These are phyloP conservation scores for Ochromonas danica DNA, from an alignment of 108 stramenopile genomes.

Conservation along the genomic window DNA sequence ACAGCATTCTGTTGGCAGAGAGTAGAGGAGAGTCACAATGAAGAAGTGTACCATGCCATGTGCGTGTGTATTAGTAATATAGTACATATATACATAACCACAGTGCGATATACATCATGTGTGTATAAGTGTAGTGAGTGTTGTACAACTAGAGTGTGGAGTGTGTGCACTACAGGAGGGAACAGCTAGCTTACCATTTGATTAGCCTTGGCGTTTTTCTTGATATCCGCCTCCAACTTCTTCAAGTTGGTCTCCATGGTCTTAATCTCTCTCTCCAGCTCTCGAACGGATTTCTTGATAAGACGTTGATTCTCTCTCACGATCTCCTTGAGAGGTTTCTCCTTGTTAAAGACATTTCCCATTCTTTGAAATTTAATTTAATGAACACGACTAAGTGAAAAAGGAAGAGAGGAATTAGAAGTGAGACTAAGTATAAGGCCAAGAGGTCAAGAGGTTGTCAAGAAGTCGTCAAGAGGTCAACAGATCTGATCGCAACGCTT, in stretches of 20 bases:
- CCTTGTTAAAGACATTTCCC: slow-evolving; percentile 64
- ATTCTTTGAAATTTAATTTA: not conserved
- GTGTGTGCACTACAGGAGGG: too few relatives aligned
- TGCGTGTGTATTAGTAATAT: too few relatives aligned
- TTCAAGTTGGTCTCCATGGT: slow-evolving; percentile 84
- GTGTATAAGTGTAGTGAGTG: too few relatives aligned
- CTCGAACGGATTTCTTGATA: slow-evolving; percentile 86
- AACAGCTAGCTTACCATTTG: slow-evolving; percentile 88
- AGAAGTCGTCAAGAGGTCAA: too few relatives aligned
- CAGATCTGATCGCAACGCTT: too few relatives aligned
- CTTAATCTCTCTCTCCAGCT: slow-evolving; percentile 84
- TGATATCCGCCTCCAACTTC: slow-evolving; percentile 86
- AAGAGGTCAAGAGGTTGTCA: too few relatives aligned
- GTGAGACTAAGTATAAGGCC: too few relatives aligned
- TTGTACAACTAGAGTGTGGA: too few relatives aligned
- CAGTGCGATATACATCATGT: too few relatives aligned
- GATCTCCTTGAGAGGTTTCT: slow-evolving; percentile 93
- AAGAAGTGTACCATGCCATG: too few relatives aligned
- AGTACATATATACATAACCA: too few relatives aligned
- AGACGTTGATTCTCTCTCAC: slow-evolving; percentile 93
- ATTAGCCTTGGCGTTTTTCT: slow-evolving; percentile 83
- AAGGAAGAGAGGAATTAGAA: not conserved
- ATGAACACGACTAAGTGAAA: not conserved
- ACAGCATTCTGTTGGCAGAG: slow-evolving; percentile 38
- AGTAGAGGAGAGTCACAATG: too few relatives aligned